Conservation (phyloP, 2,329 filamentous ascomycete species). For the Cercospora zeina region DNA sequence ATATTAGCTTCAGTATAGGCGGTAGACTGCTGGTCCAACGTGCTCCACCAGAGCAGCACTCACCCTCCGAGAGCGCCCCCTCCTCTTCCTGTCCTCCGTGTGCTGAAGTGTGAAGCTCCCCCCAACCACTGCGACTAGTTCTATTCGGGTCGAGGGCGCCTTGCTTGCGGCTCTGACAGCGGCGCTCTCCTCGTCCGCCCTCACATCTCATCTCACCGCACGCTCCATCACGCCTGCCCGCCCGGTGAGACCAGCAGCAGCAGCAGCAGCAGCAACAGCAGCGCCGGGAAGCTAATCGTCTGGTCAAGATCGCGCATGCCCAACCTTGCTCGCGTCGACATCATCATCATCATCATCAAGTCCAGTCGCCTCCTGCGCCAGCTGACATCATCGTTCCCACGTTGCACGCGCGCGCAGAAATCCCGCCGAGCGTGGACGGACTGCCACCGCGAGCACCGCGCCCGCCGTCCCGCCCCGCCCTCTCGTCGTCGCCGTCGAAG, state of each 20-base stretch:
- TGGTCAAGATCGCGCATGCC: constrained; percentile 4
- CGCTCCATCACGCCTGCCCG: not conserved
- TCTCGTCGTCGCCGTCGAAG: not conserved
- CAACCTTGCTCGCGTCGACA: constrained; percentile 9
- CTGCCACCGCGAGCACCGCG: not conserved
- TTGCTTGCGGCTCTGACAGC: constrained; percentile 3
- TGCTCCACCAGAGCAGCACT: constrained; percentile 12
- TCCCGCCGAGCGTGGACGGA: not conserved
- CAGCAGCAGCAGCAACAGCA: not conserved
- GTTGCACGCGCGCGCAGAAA: constrained; percentile 9
- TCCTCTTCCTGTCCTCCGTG: constrained; percentile 1
- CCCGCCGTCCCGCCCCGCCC: not conserved
- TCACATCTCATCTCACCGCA: not conserved
- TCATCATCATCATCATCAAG: constrained; percentile 2
- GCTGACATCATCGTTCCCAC: constrained; percentile 14
- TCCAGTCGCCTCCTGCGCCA: constrained; percentile 2
- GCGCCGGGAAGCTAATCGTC: constrained; percentile 1
- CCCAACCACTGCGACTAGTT: not conserved
- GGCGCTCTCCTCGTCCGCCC: not conserved
- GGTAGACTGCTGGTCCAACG: constrained; percentile 8
- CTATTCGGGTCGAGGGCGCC: too few species aligned
- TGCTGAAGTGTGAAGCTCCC: constrained; percentile 6
- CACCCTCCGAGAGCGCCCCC: not conserved
- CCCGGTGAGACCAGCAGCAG: not conserved
- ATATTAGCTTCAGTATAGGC: constrained; percentile 17